Evolutionary conservation across 2,329 filamentous ascomycete genomes (phyloP), one percentile per base, ranked within the genome.

Genomic region (Thelonectria olida): DNA sequence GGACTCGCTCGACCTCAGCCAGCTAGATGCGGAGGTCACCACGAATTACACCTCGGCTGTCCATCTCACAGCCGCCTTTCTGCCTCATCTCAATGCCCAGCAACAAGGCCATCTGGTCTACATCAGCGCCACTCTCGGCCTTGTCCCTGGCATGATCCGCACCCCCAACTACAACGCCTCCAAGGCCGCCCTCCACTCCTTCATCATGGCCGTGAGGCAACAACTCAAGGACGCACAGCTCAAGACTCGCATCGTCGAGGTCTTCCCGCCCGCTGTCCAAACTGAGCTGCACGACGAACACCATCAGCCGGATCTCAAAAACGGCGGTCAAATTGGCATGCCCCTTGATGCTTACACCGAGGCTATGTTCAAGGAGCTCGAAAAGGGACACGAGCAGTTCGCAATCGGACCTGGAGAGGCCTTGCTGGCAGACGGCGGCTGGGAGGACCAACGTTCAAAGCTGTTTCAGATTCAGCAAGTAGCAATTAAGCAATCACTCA

Each of bases 331-430:
- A 38, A 73, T 79, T 47, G 76, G 76, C 1, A 77, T 78, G 65
- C 71, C 75, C 5, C 60, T 79, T 36, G 72, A 41, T 3, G 70
- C 77, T 34, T 86, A 84, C 65, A 76, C 74, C 2, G 76, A 84
- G 5, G 76, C 81, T 15, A 62, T 66, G 58, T 66, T 55, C 44
- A 38, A 58, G 44, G 44, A 53, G 6, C 50, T 66, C 28, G 55
- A 50, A 12, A 38, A 49, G 17, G 65, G 61, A 1, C 54, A 62
- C 20, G 65, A 64, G 2, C 65, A 66, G 50, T 67, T 67, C 39
- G 65, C 65, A 12, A 55, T 64, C 22, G 65, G 65, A 8, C 65
- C 60, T 12, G 63, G 55, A 4, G 65, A 67, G 47, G 48, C 42
- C 9, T 47, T 66, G 28, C 47, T 67, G 22, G 50, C 52, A 10